A percentile compares a stretch with the other conserved stretches of the same genome.
phyloP scores from a whole-genome alignment of 345 rosid genomes.

The Rhizophora mangle region DNA sequence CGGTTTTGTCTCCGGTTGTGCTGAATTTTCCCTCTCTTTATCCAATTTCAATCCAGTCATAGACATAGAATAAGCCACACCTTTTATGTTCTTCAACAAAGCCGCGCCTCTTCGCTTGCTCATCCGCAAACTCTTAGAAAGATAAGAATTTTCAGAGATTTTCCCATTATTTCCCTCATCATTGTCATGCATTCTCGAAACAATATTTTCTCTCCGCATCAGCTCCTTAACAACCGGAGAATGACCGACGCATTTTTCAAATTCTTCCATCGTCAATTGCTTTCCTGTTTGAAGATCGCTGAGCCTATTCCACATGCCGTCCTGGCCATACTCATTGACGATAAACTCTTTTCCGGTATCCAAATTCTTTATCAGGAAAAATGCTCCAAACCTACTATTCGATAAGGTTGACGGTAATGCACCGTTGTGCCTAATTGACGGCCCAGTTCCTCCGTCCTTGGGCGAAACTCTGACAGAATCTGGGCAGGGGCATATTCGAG shows the following conservation, averaged over 20 bases:
- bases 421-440: slow-evolving; percentile 14
- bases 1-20: slow-evolving; percentile 25
- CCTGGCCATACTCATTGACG: slow-evolving; percentile 67
- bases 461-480: slow-evolving; percentile 40
- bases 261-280: slow-evolving; percentile 84
- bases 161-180: slow-evolving; percentile 30
- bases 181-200: slow-evolving; percentile 16
- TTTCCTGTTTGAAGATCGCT: slow-evolving; percentile 96
- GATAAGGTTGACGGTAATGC: slow-evolving; percentile 36
- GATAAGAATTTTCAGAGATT: slow-evolving; percentile 35
- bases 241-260: slow-evolving; percentile 76
- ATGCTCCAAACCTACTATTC: slow-evolving; percentile 45
- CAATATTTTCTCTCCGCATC: slow-evolving; percentile 60
- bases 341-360: slow-evolving; percentile 88
- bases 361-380: slow-evolving; percentile 82
- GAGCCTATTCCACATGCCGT: slow-evolving; percentile 84
- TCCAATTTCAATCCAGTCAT: slow-evolving; percentile 45
- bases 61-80: slow-evolving; percentile 60
- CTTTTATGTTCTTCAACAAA: slow-evolving; percentile 75
- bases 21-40: slow-evolving; percentile 45
- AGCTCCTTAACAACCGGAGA: slow-evolving; percentile 86
- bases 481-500: slow-evolving; percentile 33
- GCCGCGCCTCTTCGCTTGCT: slow-evolving; percentile 87
- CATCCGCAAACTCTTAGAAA: slow-evolving; percentile 70
- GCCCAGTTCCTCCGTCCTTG: slow-evolving; percentile 9